phyloP scores from a whole-genome alignment of 169 alveolate species.

The Blepharisma undulans region DNA sequence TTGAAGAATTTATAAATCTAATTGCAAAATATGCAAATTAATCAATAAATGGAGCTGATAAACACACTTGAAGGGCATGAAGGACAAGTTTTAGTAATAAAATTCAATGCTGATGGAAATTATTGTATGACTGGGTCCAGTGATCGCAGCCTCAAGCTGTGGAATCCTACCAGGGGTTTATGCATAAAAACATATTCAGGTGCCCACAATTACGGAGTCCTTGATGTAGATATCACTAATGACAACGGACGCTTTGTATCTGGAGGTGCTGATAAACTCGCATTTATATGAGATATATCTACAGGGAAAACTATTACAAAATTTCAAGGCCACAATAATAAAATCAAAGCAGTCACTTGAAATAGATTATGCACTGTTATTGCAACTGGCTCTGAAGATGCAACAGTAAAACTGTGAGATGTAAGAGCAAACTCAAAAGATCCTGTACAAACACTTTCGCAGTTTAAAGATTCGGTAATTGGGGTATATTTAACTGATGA shows the following conservation, averaged over 20 bases:
- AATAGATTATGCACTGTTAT: slow-evolving; percentile 49
- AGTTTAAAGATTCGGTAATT: slow-evolving; percentile 67
- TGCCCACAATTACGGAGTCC: slow-evolving; percentile 81
- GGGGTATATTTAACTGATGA: slow-evolving; percentile 12
- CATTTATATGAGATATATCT: slow-evolving; percentile 77
- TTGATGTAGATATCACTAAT: slow-evolving; percentile 61
- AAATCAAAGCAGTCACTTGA: slow-evolving; percentile 15
- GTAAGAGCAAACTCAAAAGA: slow-evolving; percentile 45
- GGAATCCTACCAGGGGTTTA: slow-evolving; percentile 78
- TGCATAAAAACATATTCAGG: slow-evolving; percentile 72
- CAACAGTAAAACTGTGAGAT: slow-evolving; percentile 76
- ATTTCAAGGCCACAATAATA: slow-evolving; percentile 74
- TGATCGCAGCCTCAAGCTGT: slow-evolving; percentile 71
- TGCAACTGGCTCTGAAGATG: slow-evolving; percentile 78
- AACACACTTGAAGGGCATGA: slow-evolving; percentile 50
- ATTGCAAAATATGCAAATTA: background rate
- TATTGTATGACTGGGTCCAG: slow-evolving; percentile 80
- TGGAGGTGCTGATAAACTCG: slow-evolving; percentile 77
- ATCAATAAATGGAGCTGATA: background rate
- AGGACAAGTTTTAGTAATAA: slow-evolving; percentile 64
- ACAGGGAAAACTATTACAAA: slow-evolving; percentile 74
- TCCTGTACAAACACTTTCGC: slow-evolving; percentile 67
- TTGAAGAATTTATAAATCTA: background rate
- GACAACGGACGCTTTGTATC: slow-evolving; percentile 80
- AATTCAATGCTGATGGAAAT: slow-evolving; percentile 71